These are phyloP conservation scores for Populus hybrid DNA, from an alignment of 441 rosid species.

Conservation along the genomic window DNA sequence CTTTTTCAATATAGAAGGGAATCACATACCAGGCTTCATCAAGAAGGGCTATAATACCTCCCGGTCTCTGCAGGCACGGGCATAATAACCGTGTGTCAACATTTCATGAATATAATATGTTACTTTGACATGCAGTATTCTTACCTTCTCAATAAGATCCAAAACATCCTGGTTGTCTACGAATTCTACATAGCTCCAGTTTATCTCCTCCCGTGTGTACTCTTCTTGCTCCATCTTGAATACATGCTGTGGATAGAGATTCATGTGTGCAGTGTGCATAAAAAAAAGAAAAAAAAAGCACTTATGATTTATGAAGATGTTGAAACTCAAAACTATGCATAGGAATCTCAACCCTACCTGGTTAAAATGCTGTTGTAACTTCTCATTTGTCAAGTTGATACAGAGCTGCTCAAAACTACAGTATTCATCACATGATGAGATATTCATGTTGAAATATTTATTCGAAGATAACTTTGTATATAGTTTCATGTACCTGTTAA, in stretches of 20 bases:
- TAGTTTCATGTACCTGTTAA: conserved; percentile 62
- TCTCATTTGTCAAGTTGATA: conserved; percentile 91
- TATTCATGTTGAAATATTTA: conserved; percentile 5
- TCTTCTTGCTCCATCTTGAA: conserved; percentile 99
- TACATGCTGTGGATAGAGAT: conserved; percentile 36
- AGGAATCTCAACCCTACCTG: conserved; percentile 51
- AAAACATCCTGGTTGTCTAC: conserved; percentile 73
- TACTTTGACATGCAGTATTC: conserved; percentile 8
- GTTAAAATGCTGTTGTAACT: conserved; percentile 93
- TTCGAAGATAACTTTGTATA: background rate
- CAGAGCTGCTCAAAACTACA: conserved; percentile 89
- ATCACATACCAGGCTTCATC: conserved; percentile 72
- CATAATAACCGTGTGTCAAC: background rate
- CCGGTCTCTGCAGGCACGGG: conserved; percentile 57
- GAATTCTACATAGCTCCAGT: conserved; percentile 75
- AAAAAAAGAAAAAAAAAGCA: background rate
- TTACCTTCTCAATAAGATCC: conserved; percentile 79
- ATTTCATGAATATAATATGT: conserved; percentile 1
- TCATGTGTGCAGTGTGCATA: background rate
- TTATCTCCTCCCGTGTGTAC: conserved; percentile 72
- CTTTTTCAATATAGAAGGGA: conserved; percentile 1
- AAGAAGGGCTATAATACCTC: conserved; percentile 71
- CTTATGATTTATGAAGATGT: background rate
- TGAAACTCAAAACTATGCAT: background rate
- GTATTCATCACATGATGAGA: conserved; percentile 17